A percentile compares a stretch with the other conserved stretches of the same genome.
These are phyloP conservation scores for Orychophragmus violaceus DNA, from an alignment of 345 rosid genomes.

Conservation along the genomic window DNA sequence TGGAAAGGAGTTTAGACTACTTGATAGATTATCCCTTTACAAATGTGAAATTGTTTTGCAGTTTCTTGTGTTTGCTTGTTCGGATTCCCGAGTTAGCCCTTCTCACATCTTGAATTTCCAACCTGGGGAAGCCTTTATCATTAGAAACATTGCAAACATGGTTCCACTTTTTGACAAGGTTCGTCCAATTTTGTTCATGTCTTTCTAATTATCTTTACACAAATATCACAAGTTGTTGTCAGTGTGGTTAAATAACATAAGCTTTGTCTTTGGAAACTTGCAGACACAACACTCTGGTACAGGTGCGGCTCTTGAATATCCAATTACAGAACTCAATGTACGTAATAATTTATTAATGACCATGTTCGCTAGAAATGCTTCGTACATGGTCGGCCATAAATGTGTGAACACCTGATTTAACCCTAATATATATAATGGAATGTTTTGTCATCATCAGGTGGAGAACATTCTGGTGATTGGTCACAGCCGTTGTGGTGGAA, in stretches of 20 bases:
- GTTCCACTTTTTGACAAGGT: slow-evolving; percentile 79
- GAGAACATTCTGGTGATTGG: slow-evolving; percentile 84
- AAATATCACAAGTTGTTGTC: not conserved
- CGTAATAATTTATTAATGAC: not conserved
- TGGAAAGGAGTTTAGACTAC: not conserved
- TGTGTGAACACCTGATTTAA: not conserved
- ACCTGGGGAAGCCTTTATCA: slow-evolving; percentile 93
- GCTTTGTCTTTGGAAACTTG: slow-evolving; percentile 10
- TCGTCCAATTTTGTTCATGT: not conserved
- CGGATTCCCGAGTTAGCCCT: slow-evolving; percentile 94
- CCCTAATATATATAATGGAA: not conserved
- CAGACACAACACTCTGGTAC: slow-evolving; percentile 66
- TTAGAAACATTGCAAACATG: slow-evolving; percentile 96
- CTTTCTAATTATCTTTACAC: not conserved
- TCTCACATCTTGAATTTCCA: slow-evolving; percentile 82
- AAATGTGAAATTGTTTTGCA: not conserved
- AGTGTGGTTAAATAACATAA: not conserved
- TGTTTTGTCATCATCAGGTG: slow-evolving; percentile 49
- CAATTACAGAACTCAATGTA: slow-evolving; percentile 83
- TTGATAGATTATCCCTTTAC: not conserved
- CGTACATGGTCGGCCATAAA: not conserved
- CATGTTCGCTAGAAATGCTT: not conserved
- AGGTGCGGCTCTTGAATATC: slow-evolving; percentile 97
- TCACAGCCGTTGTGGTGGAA: slow-evolving; percentile 96
- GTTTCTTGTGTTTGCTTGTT: slow-evolving; percentile 91